Conservation (phyloP, 2,329 filamentous ascomycete genomes). For the Diaporthe vaccinii region DNA sequence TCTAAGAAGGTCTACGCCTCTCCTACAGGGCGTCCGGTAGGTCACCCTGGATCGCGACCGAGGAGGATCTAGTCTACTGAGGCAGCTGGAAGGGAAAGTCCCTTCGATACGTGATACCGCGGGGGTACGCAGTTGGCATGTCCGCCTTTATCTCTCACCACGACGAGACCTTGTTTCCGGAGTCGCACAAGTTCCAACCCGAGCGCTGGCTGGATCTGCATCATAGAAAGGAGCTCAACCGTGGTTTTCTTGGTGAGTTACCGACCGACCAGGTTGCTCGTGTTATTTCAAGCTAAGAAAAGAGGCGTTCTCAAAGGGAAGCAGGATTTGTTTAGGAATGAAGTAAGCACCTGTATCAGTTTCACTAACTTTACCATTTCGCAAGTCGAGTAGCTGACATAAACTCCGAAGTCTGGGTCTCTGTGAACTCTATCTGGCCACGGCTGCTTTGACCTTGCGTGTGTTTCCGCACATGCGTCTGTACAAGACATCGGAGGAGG, state of each 20-base stretch:
- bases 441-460: constrained; percentile 40
- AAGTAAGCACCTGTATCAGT: constrained; percentile 43
- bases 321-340: constrained; percentile 45
- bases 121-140: constrained; percentile 44
- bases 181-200: constrained; percentile 43
- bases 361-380: neutral
- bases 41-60: constrained; percentile 38
- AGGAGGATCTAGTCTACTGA: constrained; percentile 30
- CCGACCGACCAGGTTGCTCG: neutral
- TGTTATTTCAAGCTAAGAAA: neutral
- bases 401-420: constrained; percentile 37
- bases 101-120: constrained; percentile 43
- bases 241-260: constrained; percentile 34
- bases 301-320: constrained; percentile 44
- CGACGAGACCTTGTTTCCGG: constrained; percentile 43
- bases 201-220: constrained; percentile 45
- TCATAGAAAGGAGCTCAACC: constrained; percentile 40
- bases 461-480: constrained; percentile 40
- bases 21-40: constrained; percentile 42
- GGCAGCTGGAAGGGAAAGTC: neutral
- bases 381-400: neutral
- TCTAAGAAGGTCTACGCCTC: constrained; percentile 45
- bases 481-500: constrained; percentile 42
- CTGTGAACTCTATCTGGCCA: constrained; percentile 41
- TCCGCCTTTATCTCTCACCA: constrained; percentile 42